Base-by-base conservation (phyloP, 768 basidiomycete species). In the Porpolomopsis calyptriformis region DNA sequence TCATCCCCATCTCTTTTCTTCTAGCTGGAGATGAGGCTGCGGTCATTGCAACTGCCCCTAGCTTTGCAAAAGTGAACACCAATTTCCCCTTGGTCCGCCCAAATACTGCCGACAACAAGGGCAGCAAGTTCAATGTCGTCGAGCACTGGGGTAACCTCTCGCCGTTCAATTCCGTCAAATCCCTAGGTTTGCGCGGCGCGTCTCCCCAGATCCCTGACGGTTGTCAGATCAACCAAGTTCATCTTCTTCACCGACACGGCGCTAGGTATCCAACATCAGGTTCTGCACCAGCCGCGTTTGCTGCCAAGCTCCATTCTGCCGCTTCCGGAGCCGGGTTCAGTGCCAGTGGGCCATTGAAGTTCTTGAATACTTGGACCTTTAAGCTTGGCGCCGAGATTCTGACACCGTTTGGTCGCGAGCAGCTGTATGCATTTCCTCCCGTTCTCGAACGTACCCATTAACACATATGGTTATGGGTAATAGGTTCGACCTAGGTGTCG, bases 341-440 rank as follows among this genome's bases (percentile, higher is more conserved):
- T 10, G 76, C 73, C 0, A 68, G 64, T 0, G 83, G 80, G 0
- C 63, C 70, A 0, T 60, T 88, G 16, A 53, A 64, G 1, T 90
- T 88, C 56, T 61, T 90, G 59, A 78, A 82, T 52, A 71, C 69
- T 27, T 90, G 85, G 85, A 74, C 73, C 2, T 89, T 82, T 59
- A 78, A 79, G 53, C 77, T 90, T 10, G 88, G 87, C 9, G 76
- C 74, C 49, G 87, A 88, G 61, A 71, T 78, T 37, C 60, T 88
- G 48, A 84, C 84, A 3, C 84, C 84, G 1, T 87, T 86, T 51
- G 85, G 85, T 7, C 70, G 86, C 33, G 72, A 76, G 46, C 81
- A 89, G 48, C 55, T 87, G 50, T 87, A 65, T 64, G 57, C 49
- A 63, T 52, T 14, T 7, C 33, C 16, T 20, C n/a, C 46, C 18